phyloP scores from a whole-genome alignment of 768 basidiomycete species.

The Phylloporus arenicola region DNA sequence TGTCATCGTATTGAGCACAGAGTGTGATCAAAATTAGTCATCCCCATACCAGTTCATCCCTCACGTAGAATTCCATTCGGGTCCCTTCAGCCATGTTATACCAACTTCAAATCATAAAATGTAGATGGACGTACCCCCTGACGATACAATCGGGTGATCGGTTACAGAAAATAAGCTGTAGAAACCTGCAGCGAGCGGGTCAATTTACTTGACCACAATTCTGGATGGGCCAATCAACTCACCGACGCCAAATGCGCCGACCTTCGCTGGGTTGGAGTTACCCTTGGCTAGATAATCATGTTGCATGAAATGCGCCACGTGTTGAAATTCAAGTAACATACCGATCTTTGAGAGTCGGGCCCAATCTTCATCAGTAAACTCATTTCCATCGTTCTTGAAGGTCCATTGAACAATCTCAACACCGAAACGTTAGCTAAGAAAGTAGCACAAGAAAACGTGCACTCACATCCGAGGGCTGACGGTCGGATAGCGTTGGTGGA shows the following conservation, averaged over 20 bases:
- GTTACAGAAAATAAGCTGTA: constrained; percentile 78
- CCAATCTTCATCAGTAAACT: constrained; percentile 89
- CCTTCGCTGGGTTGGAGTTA: constrained; percentile 91
- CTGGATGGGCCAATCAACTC: constrained; percentile 14
- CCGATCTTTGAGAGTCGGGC: constrained; percentile 84
- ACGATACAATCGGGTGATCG: constrained; percentile 70
- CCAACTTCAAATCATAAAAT: neutral
- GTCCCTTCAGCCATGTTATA: neutral
- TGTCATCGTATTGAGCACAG: neutral
- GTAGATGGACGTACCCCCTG: constrained; percentile 19
- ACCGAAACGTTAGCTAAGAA: neutral
- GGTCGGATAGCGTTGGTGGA: neutral
- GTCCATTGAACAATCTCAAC: constrained; percentile 72
- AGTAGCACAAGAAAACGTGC: neutral
- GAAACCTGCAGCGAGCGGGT: constrained; percentile 40
- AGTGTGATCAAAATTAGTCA: neutral
- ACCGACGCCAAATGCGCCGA: constrained; percentile 88
- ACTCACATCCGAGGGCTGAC: neutral
- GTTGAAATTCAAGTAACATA: constrained; percentile 22
- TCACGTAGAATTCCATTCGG: neutral
- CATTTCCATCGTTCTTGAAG: constrained; percentile 85
- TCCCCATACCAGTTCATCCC: neutral
- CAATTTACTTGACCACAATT: neutral
- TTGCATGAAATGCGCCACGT: neutral
- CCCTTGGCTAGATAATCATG: constrained; percentile 59